Conservation (phyloP, 2,329 filamentous ascomycete species). For the Botryotinia convoluta region DNA sequence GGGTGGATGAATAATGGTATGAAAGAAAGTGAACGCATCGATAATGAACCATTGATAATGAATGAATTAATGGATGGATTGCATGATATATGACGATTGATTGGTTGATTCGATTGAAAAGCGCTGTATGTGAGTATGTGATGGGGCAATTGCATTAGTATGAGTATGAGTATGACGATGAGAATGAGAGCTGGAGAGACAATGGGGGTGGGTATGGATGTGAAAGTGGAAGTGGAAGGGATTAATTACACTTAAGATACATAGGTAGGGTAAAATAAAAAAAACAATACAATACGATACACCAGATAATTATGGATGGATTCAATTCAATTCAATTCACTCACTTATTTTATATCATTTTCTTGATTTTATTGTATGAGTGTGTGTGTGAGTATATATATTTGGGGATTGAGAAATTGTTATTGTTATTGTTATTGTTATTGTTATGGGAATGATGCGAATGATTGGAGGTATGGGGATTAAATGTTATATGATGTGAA, state of each 20-base stretch:
- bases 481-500: too few relatives aligned
- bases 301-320: not conserved
- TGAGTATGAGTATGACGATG: not conserved
- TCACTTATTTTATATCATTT: not conserved
- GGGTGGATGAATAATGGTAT: conserved; percentile 1
- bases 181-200: not conserved
- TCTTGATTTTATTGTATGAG: not conserved
- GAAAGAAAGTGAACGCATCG: not conserved
- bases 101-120: conserved; percentile 1
- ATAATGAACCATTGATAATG: conserved; percentile 14
- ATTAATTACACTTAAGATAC: not conserved
- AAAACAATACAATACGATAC: not conserved
- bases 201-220: not conserved
- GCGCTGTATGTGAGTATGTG: not conserved
- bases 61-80: conserved; percentile 9
- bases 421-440: too few relatives aligned
- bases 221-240: not conserved
- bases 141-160: not conserved
- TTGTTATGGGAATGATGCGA: not conserved
- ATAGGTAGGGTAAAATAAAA: not conserved
- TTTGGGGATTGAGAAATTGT: not conserved
- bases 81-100: conserved; percentile 13
- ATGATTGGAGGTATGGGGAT: too few relatives aligned
- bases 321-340: not conserved
- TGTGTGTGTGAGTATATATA: not conserved